Evolutionary conservation across 139 green algal genomes (phyloP), one percentile per base, ranked within the genome.

Genomic region (Chlorella ohadii): DNA sequence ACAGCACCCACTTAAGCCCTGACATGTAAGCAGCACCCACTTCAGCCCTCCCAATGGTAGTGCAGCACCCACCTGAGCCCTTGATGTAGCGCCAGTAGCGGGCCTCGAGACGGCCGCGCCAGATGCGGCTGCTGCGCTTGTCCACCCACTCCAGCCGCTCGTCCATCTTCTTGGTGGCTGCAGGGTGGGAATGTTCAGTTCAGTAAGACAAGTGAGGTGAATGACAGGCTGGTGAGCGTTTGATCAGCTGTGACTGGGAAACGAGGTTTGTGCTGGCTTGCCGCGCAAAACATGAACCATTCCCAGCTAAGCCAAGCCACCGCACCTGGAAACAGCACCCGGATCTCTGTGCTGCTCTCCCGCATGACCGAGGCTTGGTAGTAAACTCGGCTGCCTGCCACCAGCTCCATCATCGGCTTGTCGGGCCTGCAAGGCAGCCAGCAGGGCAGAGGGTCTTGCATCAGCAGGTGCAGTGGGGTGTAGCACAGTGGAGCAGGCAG

Each of bases 91-190:
- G 68, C 85, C 85, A 88, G 71, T 78, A 74, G 7, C 33, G 57
- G 11, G 25, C 63, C 31, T 70, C 72, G 72, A 88, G 78, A 28
- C 72, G 57, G 39, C 85, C 85, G 12, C 85, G 71, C 85, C 85
- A 88, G 44, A 86, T 83, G 36, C 85, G 71, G 72, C 79, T 86
- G 85, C 85, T 88, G 72, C 71, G 70, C 61, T 77, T 76, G 56
- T 77, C 38, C 72, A 86, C 63, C 85, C 85, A 88, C 72, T 88
- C 85, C 28, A 31, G 47, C 15, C 65, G 34, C 33, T 79, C 44
- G 51, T 38, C 0, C 57, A 51, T 71, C n/a, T 79, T 77, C 44
- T 83, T 74, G 4, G 85, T 82, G 7, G 28, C 71, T 82, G 78
- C 71, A 39, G 11, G 6, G 55, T 19, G 31, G 3, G 27, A 9